A percentile compares a stretch with the other conserved stretches of the same genome.
Conservation (phyloP, 2,329 filamentous ascomycete genomes). For the Tolypocladium cylindrosporum region DNA sequence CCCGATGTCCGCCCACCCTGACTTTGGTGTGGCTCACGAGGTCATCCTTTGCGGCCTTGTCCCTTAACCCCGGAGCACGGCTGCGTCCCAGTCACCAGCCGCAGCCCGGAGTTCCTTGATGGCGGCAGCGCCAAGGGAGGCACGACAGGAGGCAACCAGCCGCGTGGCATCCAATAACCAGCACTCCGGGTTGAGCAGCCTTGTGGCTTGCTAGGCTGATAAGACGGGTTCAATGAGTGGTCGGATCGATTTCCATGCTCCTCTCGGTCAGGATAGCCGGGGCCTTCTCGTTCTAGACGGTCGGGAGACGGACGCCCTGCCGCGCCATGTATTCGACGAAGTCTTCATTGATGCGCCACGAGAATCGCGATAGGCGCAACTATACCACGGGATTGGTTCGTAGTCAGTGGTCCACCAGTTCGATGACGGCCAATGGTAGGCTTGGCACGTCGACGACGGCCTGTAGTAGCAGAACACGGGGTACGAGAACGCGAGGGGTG, state of each 20-base stretch:
- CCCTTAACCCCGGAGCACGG: background rate
- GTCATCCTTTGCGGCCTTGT: background rate
- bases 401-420: background rate
- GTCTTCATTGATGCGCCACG: background rate
- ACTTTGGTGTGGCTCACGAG: background rate
- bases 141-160: background rate
- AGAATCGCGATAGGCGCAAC: background rate
- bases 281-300: background rate
- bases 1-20: background rate
- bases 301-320: background rate
- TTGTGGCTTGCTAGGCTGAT: background rate
- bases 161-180: background rate
- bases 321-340: background rate
- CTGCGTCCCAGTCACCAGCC: background rate
- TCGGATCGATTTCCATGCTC: too few relatives aligned
- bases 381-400: background rate
- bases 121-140: background rate
- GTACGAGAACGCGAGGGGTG: background rate
- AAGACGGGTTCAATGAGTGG: too few relatives aligned
- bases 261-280: too few relatives aligned
- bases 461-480: background rate
- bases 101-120: background rate
- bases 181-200: background rate
- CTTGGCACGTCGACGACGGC: background rate
- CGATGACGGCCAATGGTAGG: background rate